Conservation (phyloP, 2,329 filamentous ascomycete species). For the Penicillium sp. region DNA sequence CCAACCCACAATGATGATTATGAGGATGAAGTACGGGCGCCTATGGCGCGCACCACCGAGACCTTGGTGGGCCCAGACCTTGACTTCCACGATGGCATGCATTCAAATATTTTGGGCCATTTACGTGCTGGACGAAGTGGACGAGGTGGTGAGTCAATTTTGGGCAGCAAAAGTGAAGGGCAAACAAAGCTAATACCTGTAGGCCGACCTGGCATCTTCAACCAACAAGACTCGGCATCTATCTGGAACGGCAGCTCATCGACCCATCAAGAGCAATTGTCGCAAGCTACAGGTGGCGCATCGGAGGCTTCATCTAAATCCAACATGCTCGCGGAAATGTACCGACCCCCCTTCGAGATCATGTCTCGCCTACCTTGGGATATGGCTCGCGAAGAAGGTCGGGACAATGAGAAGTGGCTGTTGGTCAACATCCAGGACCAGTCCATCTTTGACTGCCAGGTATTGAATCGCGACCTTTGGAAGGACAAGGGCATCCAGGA, state of each 20-base stretch:
- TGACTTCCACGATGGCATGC: conserved; percentile 57
- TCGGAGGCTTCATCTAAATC: conserved; percentile 69
- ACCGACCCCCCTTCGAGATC: conserved; percentile 86
- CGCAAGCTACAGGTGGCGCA: conserved; percentile 64
- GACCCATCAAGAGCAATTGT: conserved; percentile 54
- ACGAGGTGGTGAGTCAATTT: conserved; percentile 34
- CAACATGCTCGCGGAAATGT: conserved; percentile 83
- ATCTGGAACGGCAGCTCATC: conserved; percentile 60
- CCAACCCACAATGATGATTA: conserved; percentile 31
- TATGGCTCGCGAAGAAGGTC: conserved; percentile 78
- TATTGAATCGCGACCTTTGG: conserved; percentile 93
- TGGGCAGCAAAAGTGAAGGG: neutral
- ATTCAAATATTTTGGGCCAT: conserved; percentile 66
- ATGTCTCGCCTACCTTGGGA: conserved; percentile 83
- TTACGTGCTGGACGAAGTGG: conserved; percentile 50
- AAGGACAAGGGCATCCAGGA: conserved; percentile 78
- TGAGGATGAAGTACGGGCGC: conserved; percentile 73
- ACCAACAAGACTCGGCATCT: conserved; percentile 59
- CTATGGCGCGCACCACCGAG: conserved; percentile 88
- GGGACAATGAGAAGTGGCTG: conserved; percentile 89
- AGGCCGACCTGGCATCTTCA: conserved; percentile 66
- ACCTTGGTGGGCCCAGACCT: conserved; percentile 76
- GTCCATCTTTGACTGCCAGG: conserved; percentile 90
- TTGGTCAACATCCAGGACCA: conserved; percentile 94
- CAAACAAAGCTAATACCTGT: conserved; percentile 5